Evolutionary conservation across 2,329 filamentous ascomycete genomes (phyloP), one percentile per base, ranked within the genome.

Genomic region (Colletotrichum incanum): DNA sequence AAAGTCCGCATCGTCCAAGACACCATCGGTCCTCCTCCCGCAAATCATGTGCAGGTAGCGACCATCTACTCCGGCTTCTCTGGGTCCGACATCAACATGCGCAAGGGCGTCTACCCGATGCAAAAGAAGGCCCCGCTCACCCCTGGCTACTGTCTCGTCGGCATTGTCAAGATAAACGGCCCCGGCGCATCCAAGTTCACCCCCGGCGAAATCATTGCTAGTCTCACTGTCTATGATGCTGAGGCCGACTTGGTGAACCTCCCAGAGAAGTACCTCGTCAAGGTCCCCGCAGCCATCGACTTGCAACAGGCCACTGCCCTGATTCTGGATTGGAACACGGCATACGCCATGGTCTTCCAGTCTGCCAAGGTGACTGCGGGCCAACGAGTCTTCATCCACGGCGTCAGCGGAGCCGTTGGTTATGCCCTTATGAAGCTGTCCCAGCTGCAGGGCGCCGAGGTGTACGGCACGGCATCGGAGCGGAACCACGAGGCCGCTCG

Each of bases 21-120:
- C 3, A 76, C 80, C 7, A 81, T 84, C 54, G 66, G 81, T 1
- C 77, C 83, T 6, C 86, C 86, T 26, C 76, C 80, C 16, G 78
- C 81, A 11, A 76, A 82, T 37, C 79, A 88, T 67, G 86, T 87
- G 34, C 86, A 86, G 62, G 80, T 87, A 69, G 82, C 83, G 61
- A 82, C 86, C 70, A 76, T 86, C 66, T 86, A 86, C 77, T 76
- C 85, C 3, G 84, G 84, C 61, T 87, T 88, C 78, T 80, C 81
- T 1, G 86, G 86, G 45, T 77, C 81, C 71, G 86, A 88, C 75
- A 81, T 87, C 76, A 83, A 84, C 73, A 88, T 88, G 86, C 83
- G 86, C 28, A 77, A 82, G 26, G 86, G 86, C 67, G 74, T 73
- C n/a, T 88, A 88, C 73, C 85, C 85, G 1, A 74, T 84, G 67